Evolutionary conservation across 257 asterid genomes (phyloP).

Genomic region (Verbascum thapsus): DNA sequence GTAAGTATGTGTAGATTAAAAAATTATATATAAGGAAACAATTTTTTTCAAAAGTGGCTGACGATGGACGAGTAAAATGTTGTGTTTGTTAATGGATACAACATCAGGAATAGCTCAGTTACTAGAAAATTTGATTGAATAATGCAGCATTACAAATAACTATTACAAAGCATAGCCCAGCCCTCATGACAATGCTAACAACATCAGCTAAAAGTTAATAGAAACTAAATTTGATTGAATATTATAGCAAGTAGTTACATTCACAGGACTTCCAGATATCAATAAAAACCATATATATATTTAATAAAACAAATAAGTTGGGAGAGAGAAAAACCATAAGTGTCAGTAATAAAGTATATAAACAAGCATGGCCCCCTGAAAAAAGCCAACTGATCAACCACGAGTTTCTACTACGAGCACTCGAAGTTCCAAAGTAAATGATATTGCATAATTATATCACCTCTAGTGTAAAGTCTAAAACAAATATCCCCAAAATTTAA

Average conservation of each 20-base stretch:
- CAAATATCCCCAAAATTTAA: slow-evolving; percentile 13
- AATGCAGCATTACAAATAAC: neutral
- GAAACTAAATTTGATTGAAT: slow-evolving; percentile 1
- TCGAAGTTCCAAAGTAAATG: slow-evolving; percentile 26
- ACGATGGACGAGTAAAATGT: slow-evolving; percentile 9
- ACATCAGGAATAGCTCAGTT: neutral
- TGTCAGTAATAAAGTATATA: neutral
- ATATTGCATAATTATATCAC: slow-evolving; percentile 18
- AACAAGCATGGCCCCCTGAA: slow-evolving; percentile 1
- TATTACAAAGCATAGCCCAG: neutral
- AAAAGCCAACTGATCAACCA: slow-evolving; percentile 5
- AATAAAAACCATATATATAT: neutral
- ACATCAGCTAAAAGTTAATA: neutral
- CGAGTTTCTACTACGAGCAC: slow-evolving; percentile 21
- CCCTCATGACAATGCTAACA: neutral
- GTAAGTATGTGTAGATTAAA: neutral
- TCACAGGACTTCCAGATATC: neutral
- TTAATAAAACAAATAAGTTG: no score
- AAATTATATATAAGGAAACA: neutral
- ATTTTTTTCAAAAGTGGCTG: neutral
- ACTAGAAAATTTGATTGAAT: slow-evolving; percentile 2
- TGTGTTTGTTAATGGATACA: neutral
- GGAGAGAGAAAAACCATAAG: slow-evolving; percentile 5
- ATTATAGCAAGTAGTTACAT: neutral
- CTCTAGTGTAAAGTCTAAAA: slow-evolving; percentile 16